A percentile compares a stretch with the other conserved stretches of the same genome.
phyloP scores from a whole-genome alignment of 2,329 filamentous ascomycete species.

The Pseudocercospora eumusae region DNA sequence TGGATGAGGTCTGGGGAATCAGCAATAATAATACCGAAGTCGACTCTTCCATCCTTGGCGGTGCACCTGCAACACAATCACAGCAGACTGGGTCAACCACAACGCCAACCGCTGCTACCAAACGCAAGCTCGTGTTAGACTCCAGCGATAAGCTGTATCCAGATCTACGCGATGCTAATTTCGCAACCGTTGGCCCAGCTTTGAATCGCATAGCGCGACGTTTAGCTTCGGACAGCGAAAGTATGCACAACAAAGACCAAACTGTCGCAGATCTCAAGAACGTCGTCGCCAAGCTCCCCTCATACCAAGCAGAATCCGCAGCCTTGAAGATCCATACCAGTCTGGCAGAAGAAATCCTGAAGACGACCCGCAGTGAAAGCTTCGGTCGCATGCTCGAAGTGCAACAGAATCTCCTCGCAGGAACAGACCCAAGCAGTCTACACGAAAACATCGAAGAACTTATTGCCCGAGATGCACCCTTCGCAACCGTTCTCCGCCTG shows the following conservation, averaged over 20 bases:
- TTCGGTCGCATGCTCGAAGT: conserved; percentile 89
- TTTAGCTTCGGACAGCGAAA: conserved; percentile 83
- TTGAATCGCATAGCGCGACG: conserved; percentile 89
- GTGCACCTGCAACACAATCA: conserved; percentile 61
- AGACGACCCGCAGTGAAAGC: conserved; percentile 82
- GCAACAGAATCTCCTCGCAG: conserved; percentile 91
- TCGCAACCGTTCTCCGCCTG: conserved; percentile 79
- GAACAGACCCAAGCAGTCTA: conserved; percentile 82
- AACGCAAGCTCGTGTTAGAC: conserved; percentile 86
- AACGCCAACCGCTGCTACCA: conserved; percentile 61
- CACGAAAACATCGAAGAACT: conserved; percentile 91
- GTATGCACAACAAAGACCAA: conserved; percentile 74
- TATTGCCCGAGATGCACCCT: conserved; percentile 80
- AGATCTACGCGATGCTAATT: conserved; percentile 87
- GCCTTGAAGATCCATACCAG: conserved; percentile 90
- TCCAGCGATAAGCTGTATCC: conserved; percentile 85
- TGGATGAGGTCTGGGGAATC: conserved; percentile 91
- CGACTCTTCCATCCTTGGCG: conserved; percentile 83
- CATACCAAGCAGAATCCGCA: conserved; percentile 89
- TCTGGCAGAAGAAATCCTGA: conserved; percentile 92
- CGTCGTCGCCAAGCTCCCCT: conserved; percentile 90
- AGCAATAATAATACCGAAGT: conserved; percentile 91
- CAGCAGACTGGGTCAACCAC: conserved; percentile 37
- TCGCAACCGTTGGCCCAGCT: conserved; percentile 85
- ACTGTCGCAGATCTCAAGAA: conserved; percentile 89